Percentiles rank a stretch among this genome's conserved stretches.
Conservation (phyloP, 192 early-diverging fungal species). For the Gigaspora rosea region DNA sequence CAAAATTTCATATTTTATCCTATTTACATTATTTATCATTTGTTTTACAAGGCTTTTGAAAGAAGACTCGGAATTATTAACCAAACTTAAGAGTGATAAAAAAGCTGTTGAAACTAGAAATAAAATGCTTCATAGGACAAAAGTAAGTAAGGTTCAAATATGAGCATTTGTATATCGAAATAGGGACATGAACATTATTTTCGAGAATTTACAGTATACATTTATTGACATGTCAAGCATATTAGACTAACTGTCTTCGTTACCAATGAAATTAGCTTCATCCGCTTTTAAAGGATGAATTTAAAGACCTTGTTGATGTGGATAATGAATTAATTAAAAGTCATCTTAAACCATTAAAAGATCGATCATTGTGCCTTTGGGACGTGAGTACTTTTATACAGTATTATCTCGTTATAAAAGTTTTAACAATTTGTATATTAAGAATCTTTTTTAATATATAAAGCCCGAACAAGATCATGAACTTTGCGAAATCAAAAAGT, state of each 20-base stretch:
- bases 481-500: slow-evolving; percentile 6
- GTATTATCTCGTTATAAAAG: neutral
- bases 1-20: too few species aligned
- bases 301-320: neutral
- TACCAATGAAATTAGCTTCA: neutral
- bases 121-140: neutral
- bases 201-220: too few species aligned
- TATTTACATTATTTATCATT: neutral
- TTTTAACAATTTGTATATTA: neutral
- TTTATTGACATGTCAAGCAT: neutral
- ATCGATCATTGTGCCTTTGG: neutral
- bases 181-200: too few species aligned
- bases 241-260: neutral
- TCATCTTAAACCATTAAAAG: neutral
- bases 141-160: too few species aligned
- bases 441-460: neutral
- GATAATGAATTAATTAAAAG: slow-evolving; percentile 5
- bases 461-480: slow-evolving; percentile 3
- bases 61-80: neutral
- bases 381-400: neutral
- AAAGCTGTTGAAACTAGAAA: slow-evolving; percentile 3
- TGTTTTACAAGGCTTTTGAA: neutral
- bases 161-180: too few species aligned
- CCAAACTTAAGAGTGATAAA: neutral
- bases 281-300: neutral